A percentile compares a stretch with the other conserved stretches of the same genome.
Conservation (phyloP, 805 yeast species). For the Schizosaccharomyces pombe region DNA sequence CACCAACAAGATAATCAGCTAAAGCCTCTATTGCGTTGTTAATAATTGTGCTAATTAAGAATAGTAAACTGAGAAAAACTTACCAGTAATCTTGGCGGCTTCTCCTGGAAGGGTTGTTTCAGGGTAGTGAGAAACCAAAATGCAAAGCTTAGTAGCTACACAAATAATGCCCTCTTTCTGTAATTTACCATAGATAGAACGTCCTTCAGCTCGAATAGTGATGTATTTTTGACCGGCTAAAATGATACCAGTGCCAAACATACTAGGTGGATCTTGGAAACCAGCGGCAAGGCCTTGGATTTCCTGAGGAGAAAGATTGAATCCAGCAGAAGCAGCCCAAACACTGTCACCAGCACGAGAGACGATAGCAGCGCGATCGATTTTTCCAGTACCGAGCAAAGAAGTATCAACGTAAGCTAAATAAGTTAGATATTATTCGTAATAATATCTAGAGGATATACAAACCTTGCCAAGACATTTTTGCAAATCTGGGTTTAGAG, state of each 20-base stretch:
- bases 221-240: constrained; percentile 71
- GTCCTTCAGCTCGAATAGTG: constrained; percentile 66
- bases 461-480: constrained; percentile 5
- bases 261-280: constrained; percentile 49
- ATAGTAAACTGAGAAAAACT: constrained; percentile 20
- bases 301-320: constrained; percentile 43
- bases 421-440: not conserved
- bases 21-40: not conserved
- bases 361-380: constrained; percentile 80
- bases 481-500: too few relatives aligned
- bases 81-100: constrained; percentile 85
- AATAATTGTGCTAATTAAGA: not conserved
- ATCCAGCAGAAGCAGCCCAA: constrained; percentile 70
- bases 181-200: constrained; percentile 41
- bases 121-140: constrained; percentile 83
- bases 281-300: constrained; percentile 53
- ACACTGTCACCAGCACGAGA: constrained; percentile 84
- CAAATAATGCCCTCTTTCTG: constrained; percentile 73
- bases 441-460: not conserved
- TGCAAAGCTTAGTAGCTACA: constrained; percentile 84
- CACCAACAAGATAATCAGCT: constrained; percentile 82
- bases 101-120: constrained; percentile 80
- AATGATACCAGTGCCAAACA: constrained; percentile 74
- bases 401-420: constrained; percentile 79
- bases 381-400: constrained; percentile 59